Percentiles rank a stretch among this genome's conserved stretches.
These are phyloP conservation scores for Ophiocordyceps camponoti-leonardi DNA, from an alignment of 2,329 filamentous ascomycete genomes.

Conservation along the genomic window DNA sequence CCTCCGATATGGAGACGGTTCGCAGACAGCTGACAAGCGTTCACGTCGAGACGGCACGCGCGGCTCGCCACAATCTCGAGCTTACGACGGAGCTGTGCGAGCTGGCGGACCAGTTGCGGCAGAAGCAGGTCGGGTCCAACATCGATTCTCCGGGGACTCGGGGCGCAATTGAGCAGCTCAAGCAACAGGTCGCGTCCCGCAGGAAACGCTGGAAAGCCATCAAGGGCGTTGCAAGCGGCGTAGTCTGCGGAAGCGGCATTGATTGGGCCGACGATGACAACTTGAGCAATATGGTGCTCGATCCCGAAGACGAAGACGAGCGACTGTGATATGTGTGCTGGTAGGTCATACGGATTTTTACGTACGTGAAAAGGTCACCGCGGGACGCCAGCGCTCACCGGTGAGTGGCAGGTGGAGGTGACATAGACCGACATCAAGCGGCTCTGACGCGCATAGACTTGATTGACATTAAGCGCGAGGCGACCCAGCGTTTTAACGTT, in stretches of 20 bases:
- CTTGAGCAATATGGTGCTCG: constrained; percentile 55
- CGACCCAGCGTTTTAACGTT: no score
- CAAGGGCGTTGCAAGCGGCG: constrained; percentile 62
- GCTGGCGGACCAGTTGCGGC: constrained; percentile 39
- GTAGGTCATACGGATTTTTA: neutral
- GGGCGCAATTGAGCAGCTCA: constrained; percentile 38
- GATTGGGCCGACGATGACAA: constrained; percentile 60
- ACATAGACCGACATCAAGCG: no score
- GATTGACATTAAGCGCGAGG: no score
- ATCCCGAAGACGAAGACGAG: constrained; percentile 32
- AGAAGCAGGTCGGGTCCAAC: constrained; percentile 30
- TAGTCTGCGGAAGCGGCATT: constrained; percentile 66
- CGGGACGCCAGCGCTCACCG: no score
- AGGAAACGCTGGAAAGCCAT: constrained; percentile 55
- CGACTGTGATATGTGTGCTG: neutral
- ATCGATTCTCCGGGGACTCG: constrained; percentile 33
- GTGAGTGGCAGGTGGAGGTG: no score
- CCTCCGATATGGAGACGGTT: constrained; percentile 31
- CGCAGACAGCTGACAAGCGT: constrained; percentile 34
- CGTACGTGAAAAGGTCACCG: neutral
- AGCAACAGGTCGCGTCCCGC: constrained; percentile 42
- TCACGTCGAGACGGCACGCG: constrained; percentile 39
- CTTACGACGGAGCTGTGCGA: constrained; percentile 45
- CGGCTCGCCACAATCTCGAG: constrained; percentile 42
- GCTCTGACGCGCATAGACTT: no score